These are phyloP conservation scores for Stagonosporopsis chrysanthemi DNA, from an alignment of 2,329 filamentous ascomycete species.

Conservation along the genomic window DNA sequence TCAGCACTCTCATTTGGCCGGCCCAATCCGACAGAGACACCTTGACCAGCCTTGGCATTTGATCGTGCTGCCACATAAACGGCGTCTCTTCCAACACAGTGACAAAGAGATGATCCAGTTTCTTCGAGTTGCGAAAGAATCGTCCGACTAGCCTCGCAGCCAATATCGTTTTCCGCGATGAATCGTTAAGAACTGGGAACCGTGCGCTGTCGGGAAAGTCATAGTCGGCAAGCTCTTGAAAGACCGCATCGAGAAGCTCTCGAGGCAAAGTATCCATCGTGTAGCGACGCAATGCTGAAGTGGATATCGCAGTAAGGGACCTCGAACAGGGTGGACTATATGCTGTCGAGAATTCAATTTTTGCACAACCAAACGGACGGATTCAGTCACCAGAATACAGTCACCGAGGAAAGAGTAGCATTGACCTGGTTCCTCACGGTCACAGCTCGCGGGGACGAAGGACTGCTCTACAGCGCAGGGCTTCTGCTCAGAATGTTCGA, in stretches of 20 bases:
- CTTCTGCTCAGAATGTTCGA: background rate
- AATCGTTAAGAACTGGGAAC: too few species aligned
- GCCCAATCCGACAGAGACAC: too few species aligned
- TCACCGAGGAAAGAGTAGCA: background rate
- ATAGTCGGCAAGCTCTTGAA: too few species aligned
- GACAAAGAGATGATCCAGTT: too few species aligned
- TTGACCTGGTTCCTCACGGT: background rate
- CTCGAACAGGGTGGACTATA: background rate
- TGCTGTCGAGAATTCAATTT: background rate
- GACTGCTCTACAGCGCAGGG: background rate
- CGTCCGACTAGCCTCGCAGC: too few species aligned
- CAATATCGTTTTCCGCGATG: too few species aligned
- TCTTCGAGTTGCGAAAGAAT: too few species aligned
- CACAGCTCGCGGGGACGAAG: background rate
- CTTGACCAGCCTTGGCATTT: too few species aligned
- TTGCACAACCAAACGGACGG: background rate
- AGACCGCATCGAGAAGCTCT: slow-evolving; percentile 16
- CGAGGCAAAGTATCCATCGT: slow-evolving; percentile 17
- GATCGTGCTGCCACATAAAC: too few species aligned
- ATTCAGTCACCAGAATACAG: background rate
- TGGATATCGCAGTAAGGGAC: background rate
- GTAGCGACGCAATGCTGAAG: background rate
- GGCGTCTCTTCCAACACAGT: too few species aligned
- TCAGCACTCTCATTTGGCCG: too few species aligned
- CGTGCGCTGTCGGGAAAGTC: too few species aligned